Evolutionary conservation across 805 yeast genomes (phyloP), one percentile per base, ranked within the genome.

Genomic region (Saccharomycopsis sp.): DNA sequence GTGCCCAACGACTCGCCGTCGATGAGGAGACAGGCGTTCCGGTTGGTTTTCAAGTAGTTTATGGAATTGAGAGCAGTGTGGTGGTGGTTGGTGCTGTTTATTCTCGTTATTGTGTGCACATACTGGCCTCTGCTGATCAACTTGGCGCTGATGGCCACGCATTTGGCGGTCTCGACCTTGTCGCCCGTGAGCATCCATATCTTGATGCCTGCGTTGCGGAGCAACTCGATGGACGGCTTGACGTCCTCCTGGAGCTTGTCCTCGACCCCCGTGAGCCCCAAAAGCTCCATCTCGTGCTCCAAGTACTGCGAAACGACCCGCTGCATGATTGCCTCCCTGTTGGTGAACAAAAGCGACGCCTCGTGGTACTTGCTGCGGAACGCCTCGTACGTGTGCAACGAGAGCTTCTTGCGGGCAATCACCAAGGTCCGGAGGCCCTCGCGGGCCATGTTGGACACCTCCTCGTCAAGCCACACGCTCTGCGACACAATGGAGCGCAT

Each of bases 101-200:
- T 68, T 62, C 83, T 85, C 2, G 96, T 87, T 37, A 94, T 79
- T 1, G 91, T 84, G 67, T 91, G 97, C 23, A 94, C 91, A 64
- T 85, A 87, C 71, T 94, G 99, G 2, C 99, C 99, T 63, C 98
- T 81, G 1, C 96, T 79, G 29, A 94, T 92, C 54, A 94, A 79
- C 66, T 91, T 86, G 34, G 97, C 94, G 70, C 97, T 89, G n/a
- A 95, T 88, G 20, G 97, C 91, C 46, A 94, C 97, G 78, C 99
- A 94, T 60, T 91, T 83, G 1, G 99, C 99, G 0, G 99, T 94
- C 73, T 94, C 99, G 4, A 94, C 98, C 70, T 94, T 94, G 70
- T 94, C 99, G 64, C 99, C 99, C 0, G 99, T 94, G 52, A 94
- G 75, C 99, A 94, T 95, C 99, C 99, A 94, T 54, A 94, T 94